Evolutionary conservation across 179 eudicot species (phyloP).

Genomic region (Dionaea muscipula): DNA sequence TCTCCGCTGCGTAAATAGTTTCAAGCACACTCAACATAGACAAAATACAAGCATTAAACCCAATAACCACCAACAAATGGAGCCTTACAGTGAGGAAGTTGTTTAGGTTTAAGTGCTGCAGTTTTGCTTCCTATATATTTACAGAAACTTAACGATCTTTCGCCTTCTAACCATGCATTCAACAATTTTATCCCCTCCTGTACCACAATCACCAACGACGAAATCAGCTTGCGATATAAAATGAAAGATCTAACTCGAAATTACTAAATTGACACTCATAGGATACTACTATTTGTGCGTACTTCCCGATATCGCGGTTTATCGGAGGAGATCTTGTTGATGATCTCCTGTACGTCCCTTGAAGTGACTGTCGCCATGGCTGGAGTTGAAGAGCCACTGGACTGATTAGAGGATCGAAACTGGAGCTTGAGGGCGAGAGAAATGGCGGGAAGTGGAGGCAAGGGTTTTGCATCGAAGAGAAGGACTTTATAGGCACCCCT

Average conservation of each 20-base stretch:
- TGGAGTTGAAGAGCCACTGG: conserved; percentile 3
- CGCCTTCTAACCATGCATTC: conserved; percentile 85
- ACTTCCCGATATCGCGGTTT: conserved; percentile 74
- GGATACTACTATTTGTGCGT: conserved; percentile 14
- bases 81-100: conserved; percentile 64
- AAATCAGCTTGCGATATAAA: background rate
- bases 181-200: conserved; percentile 86
- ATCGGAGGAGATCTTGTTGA: conserved; percentile 59
- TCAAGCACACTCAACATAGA: background rate
- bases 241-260: background rate
- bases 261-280: background rate
- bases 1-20: conserved; percentile 47
- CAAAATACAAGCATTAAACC: background rate
- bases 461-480: background rate
- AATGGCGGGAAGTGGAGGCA: conserved; percentile 14
- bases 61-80: conserved; percentile 1
- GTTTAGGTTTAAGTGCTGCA: conserved; percentile 46
- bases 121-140: conserved; percentile 50
- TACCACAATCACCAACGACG: conserved; percentile 12
- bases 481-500: no score
- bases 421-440: background rate
- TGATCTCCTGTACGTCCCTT: conserved; percentile 65
- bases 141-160: conserved; percentile 56
- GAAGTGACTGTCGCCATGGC: conserved; percentile 39
- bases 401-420: no score